Evolutionary conservation across 352 stramenopile species (phyloP).

Genomic region (Globisporangium takayamanum): DNA sequence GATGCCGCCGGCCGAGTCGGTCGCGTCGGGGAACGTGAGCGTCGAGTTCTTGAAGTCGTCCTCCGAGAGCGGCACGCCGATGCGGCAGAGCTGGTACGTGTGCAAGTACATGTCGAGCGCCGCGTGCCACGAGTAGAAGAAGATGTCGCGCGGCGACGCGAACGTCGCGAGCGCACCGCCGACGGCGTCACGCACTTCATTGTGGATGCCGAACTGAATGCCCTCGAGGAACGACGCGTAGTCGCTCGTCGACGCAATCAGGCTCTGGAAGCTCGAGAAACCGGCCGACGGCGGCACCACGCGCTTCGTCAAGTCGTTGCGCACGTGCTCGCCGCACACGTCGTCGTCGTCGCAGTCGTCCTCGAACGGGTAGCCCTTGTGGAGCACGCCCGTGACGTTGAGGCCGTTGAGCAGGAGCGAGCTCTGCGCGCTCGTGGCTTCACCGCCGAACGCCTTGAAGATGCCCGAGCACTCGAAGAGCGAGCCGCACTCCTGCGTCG

Average conservation of each 20-base stretch:
- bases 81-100: slow-evolving; percentile 60
- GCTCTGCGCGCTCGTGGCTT: slow-evolving; percentile 10
- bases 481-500: slow-evolving; percentile 39
- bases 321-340: slow-evolving; percentile 32
- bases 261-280: slow-evolving; percentile 44
- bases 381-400: slow-evolving; percentile 22
- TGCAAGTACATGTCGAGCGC: slow-evolving; percentile 64
- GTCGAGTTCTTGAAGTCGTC: slow-evolving; percentile 36
- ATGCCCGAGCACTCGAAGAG: slow-evolving; percentile 63
- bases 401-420: slow-evolving; percentile 23
- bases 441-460: slow-evolving; percentile 42
- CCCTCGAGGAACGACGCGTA: slow-evolving; percentile 50
- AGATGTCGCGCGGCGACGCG: slow-evolving; percentile 37
- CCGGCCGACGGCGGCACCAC: slow-evolving; percentile 38
- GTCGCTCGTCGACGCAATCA: slow-evolving; percentile 41
- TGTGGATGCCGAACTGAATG: slow-evolving; percentile 58
- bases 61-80: slow-evolving; percentile 40
- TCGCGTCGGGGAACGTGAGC: slow-evolving; percentile 33
- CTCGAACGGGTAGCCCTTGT: slow-evolving; percentile 28
- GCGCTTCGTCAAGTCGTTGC: slow-evolving; percentile 32
- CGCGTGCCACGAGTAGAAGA: slow-evolving; percentile 71
- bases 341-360: slow-evolving; percentile 36
- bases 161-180: slow-evolving; percentile 48
- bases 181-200: slow-evolving; percentile 52
- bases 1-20: slow-evolving; percentile 39